phyloP scores from a whole-genome alignment of 164 flowering plant genomes.

The Dillenia suffruticosa region DNA sequence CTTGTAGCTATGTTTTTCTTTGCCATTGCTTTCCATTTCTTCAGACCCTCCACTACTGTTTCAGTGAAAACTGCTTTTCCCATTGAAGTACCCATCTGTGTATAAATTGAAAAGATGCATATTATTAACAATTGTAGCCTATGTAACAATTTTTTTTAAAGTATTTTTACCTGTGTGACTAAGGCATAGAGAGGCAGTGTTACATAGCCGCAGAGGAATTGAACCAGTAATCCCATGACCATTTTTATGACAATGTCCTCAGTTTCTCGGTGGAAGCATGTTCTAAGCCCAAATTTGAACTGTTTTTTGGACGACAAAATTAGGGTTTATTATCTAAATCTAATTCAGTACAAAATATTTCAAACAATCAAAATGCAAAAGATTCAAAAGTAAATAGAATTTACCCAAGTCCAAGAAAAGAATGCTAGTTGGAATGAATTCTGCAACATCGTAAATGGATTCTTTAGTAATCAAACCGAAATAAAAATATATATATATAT shows the following conservation, averaged over 20 bases:
- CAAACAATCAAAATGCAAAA: background rate
- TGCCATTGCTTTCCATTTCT: constrained; percentile 42
- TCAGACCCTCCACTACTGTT: constrained; percentile 41
- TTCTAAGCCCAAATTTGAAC: constrained; percentile 54
- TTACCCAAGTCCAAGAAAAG: constrained; percentile 72
- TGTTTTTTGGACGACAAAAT: constrained; percentile 18
- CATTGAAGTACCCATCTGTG: constrained; percentile 72
- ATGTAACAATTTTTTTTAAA: too few relatives aligned
- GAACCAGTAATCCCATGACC: constrained; percentile 46
- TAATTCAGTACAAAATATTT: background rate
- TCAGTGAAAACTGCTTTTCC: constrained; percentile 47
- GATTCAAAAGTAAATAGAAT: constrained; percentile 1
- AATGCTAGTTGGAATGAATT: constrained; percentile 75
- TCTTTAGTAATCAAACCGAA: background rate
- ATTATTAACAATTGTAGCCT: too few relatives aligned
- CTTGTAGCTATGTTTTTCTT: constrained; percentile 20
- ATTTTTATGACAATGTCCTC: constrained; percentile 46
- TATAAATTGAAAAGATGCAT: too few relatives aligned
- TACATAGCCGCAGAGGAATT: constrained; percentile 63
- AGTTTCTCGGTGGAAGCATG: constrained; percentile 51
- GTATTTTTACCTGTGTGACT: constrained; percentile 55
- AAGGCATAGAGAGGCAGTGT: constrained; percentile 68
- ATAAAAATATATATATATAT: too few relatives aligned
- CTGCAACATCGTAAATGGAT: constrained; percentile 27
- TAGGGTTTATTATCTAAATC: background rate